Conservation (phyloP, 208 protist genomes). For the Leishmania amazonensis region DNA sequence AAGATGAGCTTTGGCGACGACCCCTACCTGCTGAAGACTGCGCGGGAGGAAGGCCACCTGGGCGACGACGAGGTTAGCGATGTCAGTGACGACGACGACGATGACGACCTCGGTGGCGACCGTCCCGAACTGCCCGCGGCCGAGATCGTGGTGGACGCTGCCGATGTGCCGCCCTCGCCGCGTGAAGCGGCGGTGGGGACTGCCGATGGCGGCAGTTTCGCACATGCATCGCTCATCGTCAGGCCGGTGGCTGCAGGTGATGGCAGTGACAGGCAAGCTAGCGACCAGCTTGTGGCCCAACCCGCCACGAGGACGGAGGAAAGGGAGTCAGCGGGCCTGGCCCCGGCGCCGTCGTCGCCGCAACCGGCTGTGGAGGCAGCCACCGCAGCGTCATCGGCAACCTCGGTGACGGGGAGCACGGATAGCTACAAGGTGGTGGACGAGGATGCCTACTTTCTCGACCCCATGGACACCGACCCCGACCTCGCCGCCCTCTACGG, state of each 20-base stretch:
- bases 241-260: not conserved
- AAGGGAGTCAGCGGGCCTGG: not conserved
- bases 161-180: not conserved
- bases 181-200: conserved; percentile 2
- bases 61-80: conserved; percentile 6
- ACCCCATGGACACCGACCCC: conserved; percentile 37
- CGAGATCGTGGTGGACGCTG: conserved; percentile 1
- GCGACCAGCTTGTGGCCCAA: not conserved
- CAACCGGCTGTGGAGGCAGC: not conserved
- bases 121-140: not conserved
- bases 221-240: not conserved
- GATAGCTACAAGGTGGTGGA: conserved; percentile 43
- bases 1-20: conserved; percentile 25
- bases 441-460: conserved; percentile 48
- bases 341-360: not conserved
- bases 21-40: conserved; percentile 30
- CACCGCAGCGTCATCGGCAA: conserved; percentile 10
- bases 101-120: not conserved
- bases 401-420: conserved; percentile 18
- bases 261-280: not conserved
- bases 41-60: conserved; percentile 26
- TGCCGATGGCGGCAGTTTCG: not conserved
- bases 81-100: not conserved
- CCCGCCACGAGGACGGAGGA: not conserved
- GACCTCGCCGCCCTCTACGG: conserved; percentile 35